A percentile compares a stretch with the other conserved stretches of the same genome.
These are phyloP conservation scores for Vanderwaltozyma verrucispora DNA, from an alignment of 805 yeast genomes.

Conservation along the genomic window DNA sequence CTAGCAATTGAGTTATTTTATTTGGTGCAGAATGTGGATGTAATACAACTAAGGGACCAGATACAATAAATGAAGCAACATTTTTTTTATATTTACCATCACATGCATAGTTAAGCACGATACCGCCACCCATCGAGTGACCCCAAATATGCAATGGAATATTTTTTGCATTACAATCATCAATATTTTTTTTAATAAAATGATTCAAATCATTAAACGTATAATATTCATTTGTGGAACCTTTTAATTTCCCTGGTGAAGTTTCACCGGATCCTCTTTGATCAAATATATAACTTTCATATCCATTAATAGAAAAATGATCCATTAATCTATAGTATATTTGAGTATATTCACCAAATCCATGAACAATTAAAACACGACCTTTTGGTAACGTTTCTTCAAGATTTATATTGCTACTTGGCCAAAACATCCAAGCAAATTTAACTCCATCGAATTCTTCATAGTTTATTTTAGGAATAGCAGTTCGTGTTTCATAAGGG, in stretches of 20 bases:
- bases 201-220: constrained; percentile 51
- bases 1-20: constrained; percentile 30
- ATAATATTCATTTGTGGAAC: constrained; percentile 46
- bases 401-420: constrained; percentile 4
- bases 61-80: constrained; percentile 37
- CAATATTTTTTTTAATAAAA: constrained; percentile 27
- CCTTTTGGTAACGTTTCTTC: constrained; percentile 31
- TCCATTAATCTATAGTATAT: constrained; percentile 46
- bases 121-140: constrained; percentile 80
- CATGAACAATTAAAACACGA: constrained; percentile 54
- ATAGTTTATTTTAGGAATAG: constrained; percentile 14
- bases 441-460: constrained; percentile 21
- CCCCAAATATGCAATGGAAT: constrained; percentile 43
- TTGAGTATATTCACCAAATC: constrained; percentile 51
- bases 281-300: constrained; percentile 57
- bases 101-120: constrained; percentile 50
- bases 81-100: constrained; percentile 40
- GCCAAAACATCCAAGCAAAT: constrained; percentile 25
- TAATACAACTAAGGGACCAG: constrained; percentile 51
- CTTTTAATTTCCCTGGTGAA: constrained; percentile 41
- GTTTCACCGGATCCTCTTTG: constrained; percentile 73
- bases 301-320: constrained; percentile 40
- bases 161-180: constrained; percentile 13
- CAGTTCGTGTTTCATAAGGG: constrained; percentile 18
- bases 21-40: constrained; percentile 55